Conservation (phyloP, 192 early-diverging fungal genomes). For the Rhizophagus clarus region DNA sequence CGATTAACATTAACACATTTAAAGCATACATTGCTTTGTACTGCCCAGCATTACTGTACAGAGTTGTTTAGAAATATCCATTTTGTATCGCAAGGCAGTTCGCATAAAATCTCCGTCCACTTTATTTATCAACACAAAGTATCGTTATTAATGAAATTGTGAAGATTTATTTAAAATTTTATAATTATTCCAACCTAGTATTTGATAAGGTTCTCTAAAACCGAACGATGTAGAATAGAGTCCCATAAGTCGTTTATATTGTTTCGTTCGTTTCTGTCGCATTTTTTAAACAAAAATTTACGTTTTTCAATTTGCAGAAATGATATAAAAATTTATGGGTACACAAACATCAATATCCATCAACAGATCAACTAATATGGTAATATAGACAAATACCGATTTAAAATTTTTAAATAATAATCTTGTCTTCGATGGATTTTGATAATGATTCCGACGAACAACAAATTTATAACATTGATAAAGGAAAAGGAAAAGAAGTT, state of each 20-base stretch:
- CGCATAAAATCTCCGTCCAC: slow-evolving; percentile 85
- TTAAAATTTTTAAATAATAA: not conserved
- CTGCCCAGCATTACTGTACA: slow-evolving; percentile 65
- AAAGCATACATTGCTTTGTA: slow-evolving; percentile 64
- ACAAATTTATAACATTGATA: not conserved
- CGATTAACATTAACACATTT: not conserved
- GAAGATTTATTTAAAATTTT: slow-evolving; percentile 52
- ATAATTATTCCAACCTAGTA: slow-evolving; percentile 57
- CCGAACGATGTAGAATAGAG: slow-evolving; percentile 80
- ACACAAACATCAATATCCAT: not conserved
- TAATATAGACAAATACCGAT: not conserved
- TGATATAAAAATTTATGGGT: not conserved
- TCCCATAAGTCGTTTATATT: slow-evolving; percentile 79
- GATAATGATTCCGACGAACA: not conserved
- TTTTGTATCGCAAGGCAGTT: slow-evolving; percentile 60
- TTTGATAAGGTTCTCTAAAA: slow-evolving; percentile 92
- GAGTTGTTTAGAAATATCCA: slow-evolving; percentile 65
- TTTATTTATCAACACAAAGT: slow-evolving; percentile 35
- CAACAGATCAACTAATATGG: not conserved
- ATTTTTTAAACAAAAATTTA: too few species aligned
- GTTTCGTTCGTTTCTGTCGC: slow-evolving; percentile 83
- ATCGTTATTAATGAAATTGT: slow-evolving; percentile 74
- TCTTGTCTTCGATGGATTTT: not conserved
- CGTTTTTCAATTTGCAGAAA: too few species aligned
- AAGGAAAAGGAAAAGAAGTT: slow-evolving; percentile 14